These are phyloP conservation scores for Drosera capensis DNA, from an alignment of 148 eudicot genomes.

Conservation along the genomic window DNA sequence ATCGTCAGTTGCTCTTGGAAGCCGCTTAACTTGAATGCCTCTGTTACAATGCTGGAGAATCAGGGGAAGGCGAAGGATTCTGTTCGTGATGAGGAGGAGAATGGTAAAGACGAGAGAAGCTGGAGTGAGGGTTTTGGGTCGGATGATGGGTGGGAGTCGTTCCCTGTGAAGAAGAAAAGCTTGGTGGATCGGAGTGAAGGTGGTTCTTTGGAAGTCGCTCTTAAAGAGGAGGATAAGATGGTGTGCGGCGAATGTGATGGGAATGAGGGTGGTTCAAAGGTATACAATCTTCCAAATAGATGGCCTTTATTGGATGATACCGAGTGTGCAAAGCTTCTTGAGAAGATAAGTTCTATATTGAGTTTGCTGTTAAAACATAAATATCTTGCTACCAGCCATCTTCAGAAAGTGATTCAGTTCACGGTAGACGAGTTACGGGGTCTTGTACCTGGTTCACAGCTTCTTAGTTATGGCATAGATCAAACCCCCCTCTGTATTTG, in stretches of 20 bases:
- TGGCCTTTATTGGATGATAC: conserved; percentile 71
- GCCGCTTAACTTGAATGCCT: conserved; percentile 63
- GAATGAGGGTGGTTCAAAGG: conserved; percentile 22
- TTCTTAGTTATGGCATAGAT: conserved; percentile 50
- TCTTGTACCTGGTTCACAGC: conserved; percentile 55
- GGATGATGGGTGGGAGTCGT: conserved; percentile 44
- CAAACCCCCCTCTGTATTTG: conserved; percentile 74
- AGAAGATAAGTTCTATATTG: conserved; percentile 46
- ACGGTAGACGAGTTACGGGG: conserved; percentile 61
- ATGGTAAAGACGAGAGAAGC: conserved; percentile 18
- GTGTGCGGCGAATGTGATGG: conserved; percentile 32
- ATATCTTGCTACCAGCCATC: conserved; percentile 59
- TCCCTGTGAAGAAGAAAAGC: conserved; percentile 17
- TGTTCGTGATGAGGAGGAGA: conserved; percentile 12
- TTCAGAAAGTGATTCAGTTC: conserved; percentile 48
- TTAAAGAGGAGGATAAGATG: conserved; percentile 17
- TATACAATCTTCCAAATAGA: conserved; percentile 24
- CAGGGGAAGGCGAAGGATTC: conserved; percentile 26
- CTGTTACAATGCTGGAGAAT: conserved; percentile 44
- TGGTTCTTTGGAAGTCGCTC: conserved; percentile 16
- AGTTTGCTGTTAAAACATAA: conserved; percentile 48
- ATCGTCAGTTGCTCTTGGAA: conserved; percentile 70
- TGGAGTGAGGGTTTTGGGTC: conserved; percentile 25
- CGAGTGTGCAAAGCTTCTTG: conserved; percentile 68
- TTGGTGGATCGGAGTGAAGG: conserved; percentile 29